Evolutionary conservation across 805 yeast species (phyloP).

Genomic region (Blastobotrys robertii): DNA sequence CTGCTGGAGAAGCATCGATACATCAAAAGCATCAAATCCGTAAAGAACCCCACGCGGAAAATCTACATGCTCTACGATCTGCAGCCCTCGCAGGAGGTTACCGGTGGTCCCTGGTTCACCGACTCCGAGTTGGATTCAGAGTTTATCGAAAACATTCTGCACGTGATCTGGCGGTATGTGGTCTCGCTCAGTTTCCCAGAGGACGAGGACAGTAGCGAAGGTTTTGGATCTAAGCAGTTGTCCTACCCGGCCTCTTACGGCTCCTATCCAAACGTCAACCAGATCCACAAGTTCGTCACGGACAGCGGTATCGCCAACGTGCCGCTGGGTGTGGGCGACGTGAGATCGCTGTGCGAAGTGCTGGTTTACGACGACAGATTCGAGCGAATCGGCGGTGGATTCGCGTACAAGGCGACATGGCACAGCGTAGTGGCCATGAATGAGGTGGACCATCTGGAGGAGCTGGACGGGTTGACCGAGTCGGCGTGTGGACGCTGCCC

Average conservation of each 20-base stretch:
- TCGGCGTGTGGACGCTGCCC: slow-evolving; percentile 27
- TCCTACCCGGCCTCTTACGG: slow-evolving; percentile 49
- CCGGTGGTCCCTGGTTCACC: slow-evolving; percentile 99
- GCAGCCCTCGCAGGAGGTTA: slow-evolving; percentile 90
- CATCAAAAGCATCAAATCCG: slow-evolving; percentile 84
- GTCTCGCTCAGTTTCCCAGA: slow-evolving; percentile 65
- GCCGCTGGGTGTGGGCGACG: slow-evolving; percentile 52
- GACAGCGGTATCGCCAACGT: slow-evolving; percentile 64
- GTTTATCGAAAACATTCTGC: slow-evolving; percentile 73
- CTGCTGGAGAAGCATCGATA: slow-evolving; percentile 68
- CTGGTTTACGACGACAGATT: slow-evolving; percentile 77
- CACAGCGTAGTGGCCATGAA: slow-evolving; percentile 56
- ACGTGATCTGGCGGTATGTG: slow-evolving; percentile 81
- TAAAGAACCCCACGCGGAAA: slow-evolving; percentile 84
- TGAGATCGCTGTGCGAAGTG: slow-evolving; percentile 79
- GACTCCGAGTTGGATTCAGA: slow-evolving; percentile 92
- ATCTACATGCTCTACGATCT: slow-evolving; percentile 90
- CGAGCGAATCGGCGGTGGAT: slow-evolving; percentile 50
- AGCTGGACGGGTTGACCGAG: slow-evolving; percentile 22
- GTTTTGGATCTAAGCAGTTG: slow-evolving; percentile 33
- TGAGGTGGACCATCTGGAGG: slow-evolving; percentile 37
- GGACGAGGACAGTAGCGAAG: slow-evolving; percentile 15
- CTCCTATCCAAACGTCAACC: slow-evolving; percentile 60
- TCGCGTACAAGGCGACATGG: slow-evolving; percentile 73
- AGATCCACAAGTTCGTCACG: slow-evolving; percentile 65